Evolutionary conservation across 371 early-diverging fungal species (phyloP).

Genomic region (Synchytrium microbalum): DNA sequence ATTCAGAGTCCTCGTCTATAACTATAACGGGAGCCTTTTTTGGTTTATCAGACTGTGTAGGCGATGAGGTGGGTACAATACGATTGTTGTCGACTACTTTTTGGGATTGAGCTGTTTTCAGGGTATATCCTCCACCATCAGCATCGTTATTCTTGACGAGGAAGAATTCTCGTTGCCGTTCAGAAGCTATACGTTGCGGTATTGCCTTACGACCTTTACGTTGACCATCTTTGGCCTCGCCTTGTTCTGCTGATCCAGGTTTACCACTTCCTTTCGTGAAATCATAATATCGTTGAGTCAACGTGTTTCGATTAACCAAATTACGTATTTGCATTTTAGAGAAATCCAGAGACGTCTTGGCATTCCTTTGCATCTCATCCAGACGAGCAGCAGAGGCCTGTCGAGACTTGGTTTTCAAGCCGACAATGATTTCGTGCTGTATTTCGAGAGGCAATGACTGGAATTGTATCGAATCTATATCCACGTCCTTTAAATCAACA

Average conservation of each 20-base stretch:
- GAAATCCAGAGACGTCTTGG: slow-evolving; percentile 74
- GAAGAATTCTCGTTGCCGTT: slow-evolving; percentile 70
- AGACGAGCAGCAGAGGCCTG: slow-evolving; percentile 70
- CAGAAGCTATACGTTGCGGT: slow-evolving; percentile 66
- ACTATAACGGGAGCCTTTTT: slow-evolving; percentile 8
- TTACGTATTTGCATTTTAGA: slow-evolving; percentile 81
- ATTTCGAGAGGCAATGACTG: slow-evolving; percentile 68
- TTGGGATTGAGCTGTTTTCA: slow-evolving; percentile 10
- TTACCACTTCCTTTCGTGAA: slow-evolving; percentile 29
- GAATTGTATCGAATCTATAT: slow-evolving; percentile 75
- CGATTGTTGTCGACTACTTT: not conserved
- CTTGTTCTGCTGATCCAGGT: slow-evolving; percentile 9
- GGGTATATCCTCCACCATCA: slow-evolving; percentile 31
- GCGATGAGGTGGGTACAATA: not conserved
- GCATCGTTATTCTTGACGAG: slow-evolving; percentile 72
- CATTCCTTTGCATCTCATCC: slow-evolving; percentile 59
- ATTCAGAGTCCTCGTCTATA: slow-evolving; percentile 11
- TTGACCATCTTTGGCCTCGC: slow-evolving; percentile 9
- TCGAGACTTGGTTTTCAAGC: slow-evolving; percentile 72
- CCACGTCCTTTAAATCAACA: slow-evolving; percentile 31
- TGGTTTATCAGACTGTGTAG: not conserved
- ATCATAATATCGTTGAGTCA: slow-evolving; percentile 60
- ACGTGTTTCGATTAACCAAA: slow-evolving; percentile 72
- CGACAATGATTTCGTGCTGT: slow-evolving; percentile 85
- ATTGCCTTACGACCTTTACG: slow-evolving; percentile 6